Percentiles rank a stretch among this genome's conserved stretches.
These are phyloP conservation scores for Acer negundo DNA, from an alignment of 345 rosid genomes.

Conservation along the genomic window DNA sequence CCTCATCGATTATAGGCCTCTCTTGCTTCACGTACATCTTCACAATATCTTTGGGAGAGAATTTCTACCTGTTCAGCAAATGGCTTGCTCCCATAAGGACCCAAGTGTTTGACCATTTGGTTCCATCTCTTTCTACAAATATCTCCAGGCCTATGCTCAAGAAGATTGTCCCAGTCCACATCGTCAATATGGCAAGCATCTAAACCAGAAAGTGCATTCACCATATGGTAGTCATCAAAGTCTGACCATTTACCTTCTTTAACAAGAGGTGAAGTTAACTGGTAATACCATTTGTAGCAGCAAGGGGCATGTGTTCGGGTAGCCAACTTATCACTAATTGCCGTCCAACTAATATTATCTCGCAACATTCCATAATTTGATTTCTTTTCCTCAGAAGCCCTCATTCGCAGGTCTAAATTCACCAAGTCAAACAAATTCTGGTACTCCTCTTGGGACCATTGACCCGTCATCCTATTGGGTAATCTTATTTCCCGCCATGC, in stretches of 20 bases:
- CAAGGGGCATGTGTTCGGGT: constrained; percentile 44
- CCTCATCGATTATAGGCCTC: constrained; percentile 43
- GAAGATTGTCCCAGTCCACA: constrained; percentile 76
- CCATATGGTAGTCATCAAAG: constrained; percentile 65
- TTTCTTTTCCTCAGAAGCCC: constrained; percentile 46
- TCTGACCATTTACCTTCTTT: constrained; percentile 67
- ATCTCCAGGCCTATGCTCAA: constrained; percentile 64
- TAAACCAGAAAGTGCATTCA: constrained; percentile 49
- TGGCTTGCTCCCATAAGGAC: constrained; percentile 35
- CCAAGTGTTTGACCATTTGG: constrained; percentile 70
- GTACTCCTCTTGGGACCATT: constrained; percentile 72
- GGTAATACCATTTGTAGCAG: constrained; percentile 66
- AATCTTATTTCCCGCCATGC: constrained; percentile 63
- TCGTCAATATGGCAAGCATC: constrained; percentile 82
- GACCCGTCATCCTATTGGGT: constrained; percentile 40
- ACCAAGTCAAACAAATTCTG: constrained; percentile 67
- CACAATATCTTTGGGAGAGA: constrained; percentile 52
- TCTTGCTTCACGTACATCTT: constrained; percentile 61
- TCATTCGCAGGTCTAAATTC: constrained; percentile 60
- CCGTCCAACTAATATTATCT: constrained; percentile 76
- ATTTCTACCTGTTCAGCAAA: constrained; percentile 70
- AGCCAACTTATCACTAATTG: constrained; percentile 53
- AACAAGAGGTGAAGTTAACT: constrained; percentile 65
- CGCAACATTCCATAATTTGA: constrained; percentile 69
- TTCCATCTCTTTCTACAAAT: constrained; percentile 64